Percentiles rank a stretch among this genome's conserved stretches.
Evolutionary conservation across 2,329 filamentous ascomycete genomes (phyloP).

Genomic region (Clonostachys solani): DNA sequence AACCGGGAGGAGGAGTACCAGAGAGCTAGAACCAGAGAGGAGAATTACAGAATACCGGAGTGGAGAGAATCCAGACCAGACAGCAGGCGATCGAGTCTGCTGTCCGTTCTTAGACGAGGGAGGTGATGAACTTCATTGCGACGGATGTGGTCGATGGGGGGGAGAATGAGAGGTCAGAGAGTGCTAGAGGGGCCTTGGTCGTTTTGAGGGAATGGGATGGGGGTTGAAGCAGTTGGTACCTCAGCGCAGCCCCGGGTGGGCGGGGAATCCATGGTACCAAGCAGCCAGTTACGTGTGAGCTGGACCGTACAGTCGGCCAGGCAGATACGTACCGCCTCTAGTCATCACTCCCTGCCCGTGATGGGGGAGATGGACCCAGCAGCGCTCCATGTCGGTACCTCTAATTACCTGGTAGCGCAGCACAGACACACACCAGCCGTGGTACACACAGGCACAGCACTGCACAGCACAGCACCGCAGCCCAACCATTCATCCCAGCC

Average conservation of each 20-base stretch:
- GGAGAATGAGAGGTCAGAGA: conserved; percentile 24
- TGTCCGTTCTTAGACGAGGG: conserved; percentile 22
- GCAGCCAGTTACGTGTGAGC: too few species aligned
- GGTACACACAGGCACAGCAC: background rate
- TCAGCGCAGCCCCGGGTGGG: too few species aligned
- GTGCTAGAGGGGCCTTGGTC: background rate
- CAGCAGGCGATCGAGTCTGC: conserved; percentile 34
- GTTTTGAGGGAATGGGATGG: conserved; percentile 3
- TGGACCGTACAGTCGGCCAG: too few species aligned
- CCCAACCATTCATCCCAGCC: too few species aligned
- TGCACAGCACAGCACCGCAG: background rate
- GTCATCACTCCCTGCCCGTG: too few species aligned
- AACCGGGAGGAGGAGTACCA: conserved; percentile 4
- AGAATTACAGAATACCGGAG: conserved; percentile 7
- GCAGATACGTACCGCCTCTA: too few species aligned
- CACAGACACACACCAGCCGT: background rate
- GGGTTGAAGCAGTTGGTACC: too few species aligned
- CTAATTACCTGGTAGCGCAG: too few species aligned
- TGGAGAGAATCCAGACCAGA: conserved; percentile 38
- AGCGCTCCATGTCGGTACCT: too few species aligned
- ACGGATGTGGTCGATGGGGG: conserved; percentile 41
- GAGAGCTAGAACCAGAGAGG: conserved; percentile 4
- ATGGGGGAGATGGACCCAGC: too few species aligned
- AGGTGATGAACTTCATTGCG: conserved; percentile 49
- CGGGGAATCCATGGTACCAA: too few species aligned